These are phyloP conservation scores for Neonectria faginata DNA, from an alignment of 2,329 filamentous ascomycete genomes.

Conservation along the genomic window DNA sequence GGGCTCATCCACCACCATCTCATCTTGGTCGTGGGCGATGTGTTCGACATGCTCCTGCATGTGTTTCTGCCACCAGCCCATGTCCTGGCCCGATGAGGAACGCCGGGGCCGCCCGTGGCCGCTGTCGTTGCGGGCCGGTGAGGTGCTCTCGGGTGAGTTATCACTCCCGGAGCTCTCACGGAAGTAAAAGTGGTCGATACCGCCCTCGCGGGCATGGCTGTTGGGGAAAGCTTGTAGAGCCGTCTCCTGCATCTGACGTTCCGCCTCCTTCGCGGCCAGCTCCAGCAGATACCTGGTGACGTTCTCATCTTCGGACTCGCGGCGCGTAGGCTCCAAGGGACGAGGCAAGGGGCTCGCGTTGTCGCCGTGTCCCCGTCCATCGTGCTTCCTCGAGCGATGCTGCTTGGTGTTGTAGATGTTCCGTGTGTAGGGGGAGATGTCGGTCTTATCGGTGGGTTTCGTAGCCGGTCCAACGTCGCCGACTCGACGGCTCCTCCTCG, in stretches of 20 bases:
- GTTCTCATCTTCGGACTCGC: conserved; percentile 80
- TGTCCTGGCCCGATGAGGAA: conserved; percentile 71
- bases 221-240: conserved; percentile 82
- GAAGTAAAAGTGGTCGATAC: conserved; percentile 77
- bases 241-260: conserved; percentile 82
- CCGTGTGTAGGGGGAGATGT: conserved; percentile 74
- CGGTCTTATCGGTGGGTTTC: conserved; percentile 76
- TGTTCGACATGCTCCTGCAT: conserved; percentile 83
- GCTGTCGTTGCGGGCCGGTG: conserved; percentile 45
- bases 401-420: conserved; percentile 65
- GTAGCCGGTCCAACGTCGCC: conserved; percentile 73
- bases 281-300: conserved; percentile 82
- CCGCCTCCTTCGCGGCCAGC: conserved; percentile 82
- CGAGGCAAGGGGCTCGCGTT: conserved; percentile 46
- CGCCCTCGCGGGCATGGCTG: conserved; percentile 75
- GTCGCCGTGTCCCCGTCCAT: conserved; percentile 23
- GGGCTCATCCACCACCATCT: conserved; percentile 45
- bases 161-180: conserved; percentile 72
- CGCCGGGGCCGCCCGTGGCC: conserved; percentile 55
- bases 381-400: conserved; percentile 52
- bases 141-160: conserved; percentile 55
- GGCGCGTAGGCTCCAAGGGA: conserved; percentile 58
- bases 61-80: conserved; percentile 81
- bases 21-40: conserved; percentile 61
- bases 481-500: conserved; percentile 75